Evolutionary conservation across 495 filamentous ascomycete genomes (phyloP).

Genomic region (Mycothermus thermophilus): DNA sequence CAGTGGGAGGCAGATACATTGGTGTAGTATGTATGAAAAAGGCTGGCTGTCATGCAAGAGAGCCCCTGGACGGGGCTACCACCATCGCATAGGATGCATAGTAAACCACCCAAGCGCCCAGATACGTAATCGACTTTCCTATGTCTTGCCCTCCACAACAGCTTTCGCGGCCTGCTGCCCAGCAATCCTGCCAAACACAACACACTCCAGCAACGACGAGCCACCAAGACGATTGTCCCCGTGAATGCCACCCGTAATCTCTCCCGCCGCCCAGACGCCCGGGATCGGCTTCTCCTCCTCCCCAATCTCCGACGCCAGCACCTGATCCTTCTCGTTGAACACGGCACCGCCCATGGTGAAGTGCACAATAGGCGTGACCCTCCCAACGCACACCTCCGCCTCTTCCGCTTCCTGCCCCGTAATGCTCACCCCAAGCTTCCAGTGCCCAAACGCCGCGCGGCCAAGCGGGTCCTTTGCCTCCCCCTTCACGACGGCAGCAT

Average conservation of each 20-base stretch:
- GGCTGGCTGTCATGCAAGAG: too few relatives aligned
- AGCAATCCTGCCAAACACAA: constrained; percentile 44
- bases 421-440: constrained; percentile 25
- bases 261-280: constrained; percentile 40
- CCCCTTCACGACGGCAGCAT: constrained; percentile 28
- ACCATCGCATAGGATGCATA: too few relatives aligned
- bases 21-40: too few relatives aligned
- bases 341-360: constrained; percentile 46
- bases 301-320: constrained; percentile 22
- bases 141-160: background rate
- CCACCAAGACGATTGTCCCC: constrained; percentile 42
- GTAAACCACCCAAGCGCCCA: too few relatives aligned
- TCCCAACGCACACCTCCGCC: constrained; percentile 38
- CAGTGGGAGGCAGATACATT: too few relatives aligned
- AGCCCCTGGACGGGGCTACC: too few relatives aligned
- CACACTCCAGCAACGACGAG: constrained; percentile 40
- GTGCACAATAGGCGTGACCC: constrained; percentile 45
- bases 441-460: constrained; percentile 37
- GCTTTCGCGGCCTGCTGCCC: constrained; percentile 31
- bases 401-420: constrained; percentile 26
- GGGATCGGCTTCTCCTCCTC: constrained; percentile 21
- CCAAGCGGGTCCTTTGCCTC: constrained; percentile 26
- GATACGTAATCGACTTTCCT: background rate
- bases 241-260: constrained; percentile 43
- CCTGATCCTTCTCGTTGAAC: constrained; percentile 30